phyloP scores from a whole-genome alignment of 2,329 filamentous ascomycete species.

The Colletotrichum horii region DNA sequence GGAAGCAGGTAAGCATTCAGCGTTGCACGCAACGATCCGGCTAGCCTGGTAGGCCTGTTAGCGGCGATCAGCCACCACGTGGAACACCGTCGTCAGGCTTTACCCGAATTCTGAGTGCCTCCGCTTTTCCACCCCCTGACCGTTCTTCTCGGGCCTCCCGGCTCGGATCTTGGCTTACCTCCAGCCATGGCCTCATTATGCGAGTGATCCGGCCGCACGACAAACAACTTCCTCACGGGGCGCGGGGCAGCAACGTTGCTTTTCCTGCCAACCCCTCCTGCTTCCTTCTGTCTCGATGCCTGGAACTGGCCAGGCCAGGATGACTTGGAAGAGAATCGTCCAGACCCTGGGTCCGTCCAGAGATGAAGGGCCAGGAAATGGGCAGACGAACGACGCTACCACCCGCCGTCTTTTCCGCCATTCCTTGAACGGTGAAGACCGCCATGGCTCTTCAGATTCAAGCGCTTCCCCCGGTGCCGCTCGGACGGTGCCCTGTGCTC shows the following conservation, averaged over 20 bases:
- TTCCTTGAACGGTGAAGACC: neutral
- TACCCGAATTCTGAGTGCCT: neutral
- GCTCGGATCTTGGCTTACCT: neutral
- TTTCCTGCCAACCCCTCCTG: neutral
- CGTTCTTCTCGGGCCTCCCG: neutral
- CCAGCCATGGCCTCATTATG: neutral
- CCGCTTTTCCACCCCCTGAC: neutral
- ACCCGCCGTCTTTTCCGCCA: neutral
- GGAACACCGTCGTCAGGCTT: neutral
- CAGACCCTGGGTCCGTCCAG: neutral
- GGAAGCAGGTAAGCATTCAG: neutral
- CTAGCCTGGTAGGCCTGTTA: constrained; percentile 1
- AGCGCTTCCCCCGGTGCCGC: neutral
- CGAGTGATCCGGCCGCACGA: neutral
- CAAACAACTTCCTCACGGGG: neutral
- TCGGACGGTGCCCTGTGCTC: neutral
- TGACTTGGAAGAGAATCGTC: neutral
- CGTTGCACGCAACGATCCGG: constrained; percentile 3
- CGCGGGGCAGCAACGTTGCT: neutral
- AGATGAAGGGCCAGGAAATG: neutral
- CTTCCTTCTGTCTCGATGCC: neutral
- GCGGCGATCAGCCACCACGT: constrained; percentile 18
- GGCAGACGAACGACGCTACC: neutral
- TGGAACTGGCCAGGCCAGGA: neutral
- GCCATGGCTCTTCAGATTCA: neutral